These are phyloP conservation scores for Populus euphratica DNA, from an alignment of 345 rosid genomes.

Conservation along the genomic window DNA sequence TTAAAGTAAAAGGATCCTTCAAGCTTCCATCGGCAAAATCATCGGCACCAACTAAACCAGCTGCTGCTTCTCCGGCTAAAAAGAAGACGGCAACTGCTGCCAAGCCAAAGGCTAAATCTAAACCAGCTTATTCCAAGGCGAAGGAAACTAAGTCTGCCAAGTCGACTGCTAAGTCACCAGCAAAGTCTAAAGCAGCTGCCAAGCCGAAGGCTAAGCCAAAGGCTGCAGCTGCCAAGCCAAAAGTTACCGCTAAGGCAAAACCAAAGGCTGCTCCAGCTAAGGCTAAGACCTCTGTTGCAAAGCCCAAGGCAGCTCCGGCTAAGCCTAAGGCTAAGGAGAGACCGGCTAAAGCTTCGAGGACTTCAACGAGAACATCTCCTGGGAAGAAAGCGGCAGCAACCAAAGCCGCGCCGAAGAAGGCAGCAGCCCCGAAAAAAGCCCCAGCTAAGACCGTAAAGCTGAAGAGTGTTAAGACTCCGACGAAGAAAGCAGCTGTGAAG, in stretches of 20 bases:
- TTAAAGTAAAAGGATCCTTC: conserved; percentile 70
- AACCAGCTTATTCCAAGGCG: conserved; percentile 20
- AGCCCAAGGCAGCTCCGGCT: conserved; percentile 47
- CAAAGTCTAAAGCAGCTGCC: conserved; percentile 25
- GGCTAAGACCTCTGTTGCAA: conserved; percentile 29
- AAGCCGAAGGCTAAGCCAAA: conserved; percentile 48
- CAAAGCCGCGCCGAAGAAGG: conserved; percentile 43
- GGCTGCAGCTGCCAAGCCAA: conserved; percentile 33
- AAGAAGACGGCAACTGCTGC: conserved; percentile 25
- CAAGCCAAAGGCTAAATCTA: conserved; percentile 33
- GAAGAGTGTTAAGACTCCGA: conserved; percentile 54
- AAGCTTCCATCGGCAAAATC: conserved; percentile 48
- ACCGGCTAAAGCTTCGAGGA: conserved; percentile 59
- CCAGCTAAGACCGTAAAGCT: conserved; percentile 52
- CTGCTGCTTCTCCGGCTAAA: conserved; percentile 17
- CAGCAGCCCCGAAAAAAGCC: conserved; percentile 28
- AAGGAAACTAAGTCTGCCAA: conserved; percentile 33
- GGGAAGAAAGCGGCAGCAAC: conserved; percentile 49
- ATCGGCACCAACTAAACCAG: conserved; percentile 17
- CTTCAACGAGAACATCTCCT: conserved; percentile 60
- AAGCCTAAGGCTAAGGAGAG: conserved; percentile 45
- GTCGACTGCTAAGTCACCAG: conserved; percentile 27
- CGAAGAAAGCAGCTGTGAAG: conserved; percentile 43
- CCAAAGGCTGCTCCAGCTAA: conserved; percentile 22
- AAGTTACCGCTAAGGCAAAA: conserved; percentile 16